phyloP scores from a whole-genome alignment of 768 basidiomycete species.

The Aureoboletus auriporus region DNA sequence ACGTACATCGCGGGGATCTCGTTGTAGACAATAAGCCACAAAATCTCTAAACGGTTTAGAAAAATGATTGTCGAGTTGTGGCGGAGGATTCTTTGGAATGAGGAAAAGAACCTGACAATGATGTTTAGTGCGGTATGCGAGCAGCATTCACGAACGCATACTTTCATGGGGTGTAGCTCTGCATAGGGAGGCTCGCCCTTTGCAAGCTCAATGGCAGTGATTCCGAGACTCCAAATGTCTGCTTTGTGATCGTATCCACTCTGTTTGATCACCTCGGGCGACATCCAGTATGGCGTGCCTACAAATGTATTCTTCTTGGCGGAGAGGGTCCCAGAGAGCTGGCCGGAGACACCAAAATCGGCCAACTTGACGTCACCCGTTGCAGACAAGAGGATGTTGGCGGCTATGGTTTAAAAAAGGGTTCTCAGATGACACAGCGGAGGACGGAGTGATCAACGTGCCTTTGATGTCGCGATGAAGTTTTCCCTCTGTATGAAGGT shows the following conservation, averaged over 20 bases:
- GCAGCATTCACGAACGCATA: slow-evolving; percentile 27
- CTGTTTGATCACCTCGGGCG: slow-evolving; percentile 98
- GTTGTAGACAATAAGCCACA: slow-evolving; percentile 85
- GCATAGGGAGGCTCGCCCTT: slow-evolving; percentile 98
- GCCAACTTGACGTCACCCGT: slow-evolving; percentile 96
- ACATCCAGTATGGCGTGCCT: slow-evolving; percentile 99
- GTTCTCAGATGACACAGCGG: neutral
- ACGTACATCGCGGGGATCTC: slow-evolving; percentile 88
- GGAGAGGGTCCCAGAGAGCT: slow-evolving; percentile 87
- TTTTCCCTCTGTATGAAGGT: slow-evolving; percentile 94
- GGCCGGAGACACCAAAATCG: slow-evolving; percentile 98
- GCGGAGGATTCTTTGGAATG: slow-evolving; percentile 97
- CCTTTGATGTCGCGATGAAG: slow-evolving; percentile 99
- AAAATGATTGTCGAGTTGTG: slow-evolving; percentile 84
- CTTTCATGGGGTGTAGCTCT: slow-evolving; percentile 99
- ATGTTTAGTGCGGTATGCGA: neutral
- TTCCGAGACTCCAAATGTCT: slow-evolving; percentile 98
- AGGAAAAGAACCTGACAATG: slow-evolving; percentile 81
- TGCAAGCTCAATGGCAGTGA: slow-evolving; percentile 95
- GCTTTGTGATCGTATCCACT: slow-evolving; percentile 99
- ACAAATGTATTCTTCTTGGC: slow-evolving; percentile 99
- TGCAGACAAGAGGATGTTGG: slow-evolving; percentile 89
- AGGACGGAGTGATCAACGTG: slow-evolving; percentile 25
- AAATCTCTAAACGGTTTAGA: slow-evolving; percentile 94
- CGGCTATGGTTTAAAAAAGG: slow-evolving; percentile 48